phyloP scores from a whole-genome alignment of 768 basidiomycete species.

The Hygrocybe punicea region DNA sequence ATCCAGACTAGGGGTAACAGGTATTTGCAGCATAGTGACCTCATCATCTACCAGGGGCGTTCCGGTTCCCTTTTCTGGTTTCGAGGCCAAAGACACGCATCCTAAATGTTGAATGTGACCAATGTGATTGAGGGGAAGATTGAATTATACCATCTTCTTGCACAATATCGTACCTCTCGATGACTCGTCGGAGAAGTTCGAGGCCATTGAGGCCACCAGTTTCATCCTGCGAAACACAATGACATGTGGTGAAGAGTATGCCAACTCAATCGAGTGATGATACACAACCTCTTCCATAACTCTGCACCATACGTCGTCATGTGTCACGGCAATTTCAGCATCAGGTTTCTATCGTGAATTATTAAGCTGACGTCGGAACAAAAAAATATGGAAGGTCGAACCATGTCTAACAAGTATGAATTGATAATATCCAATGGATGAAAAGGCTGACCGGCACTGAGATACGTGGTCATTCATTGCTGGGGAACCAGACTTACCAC shows the following conservation, averaged over 20 bases:
- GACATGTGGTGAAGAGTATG: not conserved
- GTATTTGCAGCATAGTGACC: no score
- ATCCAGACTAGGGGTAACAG: no score
- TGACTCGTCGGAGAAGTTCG: not conserved
- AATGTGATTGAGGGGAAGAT: not conserved
- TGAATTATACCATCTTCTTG: not conserved
- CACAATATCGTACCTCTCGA: not conserved
- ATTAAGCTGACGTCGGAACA: not conserved
- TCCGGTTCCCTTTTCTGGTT: not conserved
- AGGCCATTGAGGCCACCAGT: not conserved
- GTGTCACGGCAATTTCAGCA: constrained; percentile 12
- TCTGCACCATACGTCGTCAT: constrained; percentile 19
- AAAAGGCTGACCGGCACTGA: constrained; percentile 6
- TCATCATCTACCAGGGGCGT: no score
- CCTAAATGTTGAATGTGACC: not conserved
- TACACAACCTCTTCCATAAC: constrained; percentile 10
- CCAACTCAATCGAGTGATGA: not conserved
- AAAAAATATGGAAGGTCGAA: not conserved
- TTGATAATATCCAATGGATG: constrained; percentile 17
- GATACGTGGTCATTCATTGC: not conserved
- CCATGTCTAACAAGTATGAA: constrained; percentile 12
- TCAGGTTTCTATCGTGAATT: constrained; percentile 5
- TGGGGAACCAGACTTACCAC: not conserved
- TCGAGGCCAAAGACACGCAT: not conserved
- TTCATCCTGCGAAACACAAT: not conserved